Evolutionary conservation across 306 rosid genomes (phyloP).

Genomic region (apple (Malus domestica)): DNA sequence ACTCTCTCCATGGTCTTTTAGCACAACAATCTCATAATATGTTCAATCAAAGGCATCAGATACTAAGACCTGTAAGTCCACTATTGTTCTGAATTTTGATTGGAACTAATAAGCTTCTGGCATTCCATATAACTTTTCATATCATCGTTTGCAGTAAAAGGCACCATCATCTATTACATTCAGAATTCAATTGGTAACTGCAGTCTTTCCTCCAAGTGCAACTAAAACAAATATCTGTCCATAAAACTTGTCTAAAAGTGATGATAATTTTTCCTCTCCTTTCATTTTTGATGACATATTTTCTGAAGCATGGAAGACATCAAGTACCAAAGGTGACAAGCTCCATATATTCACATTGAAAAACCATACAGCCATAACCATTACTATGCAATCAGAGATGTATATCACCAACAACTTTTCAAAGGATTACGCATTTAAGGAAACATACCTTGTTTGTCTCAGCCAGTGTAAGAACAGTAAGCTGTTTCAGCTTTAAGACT

Average conservation of each 20-base stretch:
- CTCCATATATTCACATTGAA: neutral
- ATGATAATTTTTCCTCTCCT: neutral
- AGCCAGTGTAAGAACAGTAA: constrained; percentile 95
- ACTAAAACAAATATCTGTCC: neutral
- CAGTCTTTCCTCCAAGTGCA: neutral
- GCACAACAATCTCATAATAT: neutral
- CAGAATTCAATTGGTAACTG: neutral
- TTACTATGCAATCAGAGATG: constrained; percentile 2
- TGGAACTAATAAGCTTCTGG: neutral
- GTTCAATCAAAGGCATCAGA: neutral
- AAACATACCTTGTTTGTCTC: constrained; percentile 69
- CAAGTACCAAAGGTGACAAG: neutral
- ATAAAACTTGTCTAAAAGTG: neutral
- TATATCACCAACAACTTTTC: neutral
- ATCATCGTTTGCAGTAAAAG: neutral
- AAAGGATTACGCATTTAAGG: neutral
- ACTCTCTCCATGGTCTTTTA: neutral
- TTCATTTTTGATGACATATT: neutral
- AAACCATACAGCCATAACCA: neutral
- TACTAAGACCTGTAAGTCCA: neutral
- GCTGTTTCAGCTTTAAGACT: constrained; percentile 81
- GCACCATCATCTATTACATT: neutral
- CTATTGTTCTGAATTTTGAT: neutral
- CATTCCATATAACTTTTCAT: neutral
- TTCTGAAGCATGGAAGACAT: neutral